These are phyloP conservation scores for Nitzschia palea DNA, from an alignment of 108 stramenopile species.

Conservation along the genomic window DNA sequence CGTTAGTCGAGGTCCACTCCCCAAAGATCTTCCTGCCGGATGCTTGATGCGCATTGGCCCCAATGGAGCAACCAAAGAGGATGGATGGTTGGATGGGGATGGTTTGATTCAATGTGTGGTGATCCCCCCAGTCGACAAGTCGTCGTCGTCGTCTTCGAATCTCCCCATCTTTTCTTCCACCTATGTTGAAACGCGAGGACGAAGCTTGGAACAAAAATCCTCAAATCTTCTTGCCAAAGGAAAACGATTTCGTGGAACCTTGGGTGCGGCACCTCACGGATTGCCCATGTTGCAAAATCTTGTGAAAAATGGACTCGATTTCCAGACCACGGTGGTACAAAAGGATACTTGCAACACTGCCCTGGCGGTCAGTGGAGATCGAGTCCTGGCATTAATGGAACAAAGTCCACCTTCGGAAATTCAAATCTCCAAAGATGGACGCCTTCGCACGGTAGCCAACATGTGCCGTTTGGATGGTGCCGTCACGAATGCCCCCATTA, in stretches of 20 bases:
- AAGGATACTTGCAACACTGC: conserved; percentile 54
- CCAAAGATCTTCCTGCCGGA: conserved; percentile 33
- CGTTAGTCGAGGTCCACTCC: not conserved
- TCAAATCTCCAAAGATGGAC: conserved; percentile 21
- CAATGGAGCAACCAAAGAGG: conserved; percentile 27
- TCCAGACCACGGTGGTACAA: conserved; percentile 18
- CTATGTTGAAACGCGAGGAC: conserved; percentile 34
- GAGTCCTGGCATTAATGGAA: conserved; percentile 44
- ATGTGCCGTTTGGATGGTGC: conserved; percentile 32
- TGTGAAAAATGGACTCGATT: conserved; percentile 25
- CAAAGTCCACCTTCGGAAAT: conserved; percentile 41
- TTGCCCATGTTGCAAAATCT: conserved; percentile 30
- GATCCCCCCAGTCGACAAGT: conserved; percentile 18
- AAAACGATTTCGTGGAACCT: conserved; percentile 28
- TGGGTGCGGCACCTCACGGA: conserved; percentile 38
- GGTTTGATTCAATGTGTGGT: conserved; percentile 46
- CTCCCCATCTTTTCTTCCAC: conserved; percentile 23
- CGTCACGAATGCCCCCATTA: conserved; percentile 26
- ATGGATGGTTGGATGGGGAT: conserved; percentile 49
- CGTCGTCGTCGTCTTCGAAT: too few species aligned
- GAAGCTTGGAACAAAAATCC: conserved; percentile 13
- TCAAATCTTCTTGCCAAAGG: not conserved
- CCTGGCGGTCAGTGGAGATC: conserved; percentile 12
- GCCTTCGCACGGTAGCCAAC: conserved; percentile 20
- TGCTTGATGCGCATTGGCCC: conserved; percentile 35